Evolutionary conservation across 2,329 filamentous ascomycete genomes (phyloP), one percentile per base, ranked within the genome.

Genomic region (Cytospora schulzeri): DNA sequence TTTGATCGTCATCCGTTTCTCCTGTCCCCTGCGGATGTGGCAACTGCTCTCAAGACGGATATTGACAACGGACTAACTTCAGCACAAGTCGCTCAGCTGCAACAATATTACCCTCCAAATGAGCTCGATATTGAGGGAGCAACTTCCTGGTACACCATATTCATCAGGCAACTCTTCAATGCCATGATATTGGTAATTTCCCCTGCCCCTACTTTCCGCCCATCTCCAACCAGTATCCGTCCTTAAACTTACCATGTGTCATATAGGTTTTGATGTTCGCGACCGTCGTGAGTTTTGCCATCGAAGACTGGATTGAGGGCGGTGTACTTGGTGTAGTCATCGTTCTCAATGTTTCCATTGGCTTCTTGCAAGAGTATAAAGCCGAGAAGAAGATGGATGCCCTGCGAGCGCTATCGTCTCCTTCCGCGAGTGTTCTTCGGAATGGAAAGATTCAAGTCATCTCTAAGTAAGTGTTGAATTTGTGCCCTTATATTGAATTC

Each of bases 231-330:
- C 41, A 64, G 77, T 82, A 67, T 80, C 78, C 56, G 28, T 24
- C 12, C 48, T 9, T 4, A 84, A 83, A 73, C 64, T 66, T 24
- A 69, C 57, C 64, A 50, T 26, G 38, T 78, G 76, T 74, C 80
- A 68, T 81, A 74, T 82, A 91, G 89, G 88, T 92, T 57, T 83
- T 94, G 59, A 81, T 91, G 61, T 89, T 93, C 71, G 90, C 90
- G 71, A 92, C 93, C 88, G 88, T 85, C 54, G 81, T 88, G 50
- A 87, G 85, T 66, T 91, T 89, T 73, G 86, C 83, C 67, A 88
- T 91, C 67, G 76, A 81, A 53, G 88, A 77, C 35, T 72, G 70
- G 29, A 67, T 76, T 41, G 75, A 77, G 66, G 75, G 74, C 45
- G 70, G 71, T 26, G 74, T 77, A 8, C 70, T 77, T 24, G 72